Evolutionary conservation across 768 basidiomycete genomes (phyloP), one percentile per base, ranked within the genome.

Genomic region (Dioszegia crocea): DNA sequence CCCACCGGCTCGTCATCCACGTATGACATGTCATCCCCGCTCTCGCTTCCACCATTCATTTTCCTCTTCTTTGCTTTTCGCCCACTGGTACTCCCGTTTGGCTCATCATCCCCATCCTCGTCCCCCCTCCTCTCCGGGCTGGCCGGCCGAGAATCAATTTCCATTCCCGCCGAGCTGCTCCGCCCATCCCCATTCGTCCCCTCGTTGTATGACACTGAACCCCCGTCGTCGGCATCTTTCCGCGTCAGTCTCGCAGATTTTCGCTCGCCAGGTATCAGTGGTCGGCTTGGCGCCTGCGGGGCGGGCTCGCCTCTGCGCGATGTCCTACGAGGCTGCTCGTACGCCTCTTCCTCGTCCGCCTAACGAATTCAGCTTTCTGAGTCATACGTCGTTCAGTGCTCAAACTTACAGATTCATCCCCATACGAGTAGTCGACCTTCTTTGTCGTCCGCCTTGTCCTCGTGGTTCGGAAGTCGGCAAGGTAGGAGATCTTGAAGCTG

Each of bases 241-340:
- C 38, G 11, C 23, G 36, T 33, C 24, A 56, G 40, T 51, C 70
- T 48, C 11, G 61, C 60, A 1, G 68, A 72, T 27, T 56, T 46
- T 21, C 71, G 53, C 46, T 73, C 71, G 19, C 71, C 71, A 8
- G 68, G 71, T 29, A 73, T 73, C 33, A 65, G 17, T 33, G 56
- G 56, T 48, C 27, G 26, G 26, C 33, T 19, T 6, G 54, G 43
- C 3, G 30, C 30, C 14, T n/a, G 14, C 8, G 27, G 4, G n/a
- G 54, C 4, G 27, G 29, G 19, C 14, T 43, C 41, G 17, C 41
- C 54, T 44, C 54, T 27, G 26, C 56, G 56, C 6, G 40, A 33
- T 26, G n/a, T 45, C n/a, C 56, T 43, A 27, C 46, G 45, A 9
- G 36, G 45, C 26, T 47, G 41, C 19, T 56, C 54, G 14, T 45